A percentile compares a stretch with the other conserved stretches of the same genome.
These are phyloP conservation scores for Persicaria tinctoria DNA, from an alignment of 148 eudicot species.

Conservation along the genomic window DNA sequence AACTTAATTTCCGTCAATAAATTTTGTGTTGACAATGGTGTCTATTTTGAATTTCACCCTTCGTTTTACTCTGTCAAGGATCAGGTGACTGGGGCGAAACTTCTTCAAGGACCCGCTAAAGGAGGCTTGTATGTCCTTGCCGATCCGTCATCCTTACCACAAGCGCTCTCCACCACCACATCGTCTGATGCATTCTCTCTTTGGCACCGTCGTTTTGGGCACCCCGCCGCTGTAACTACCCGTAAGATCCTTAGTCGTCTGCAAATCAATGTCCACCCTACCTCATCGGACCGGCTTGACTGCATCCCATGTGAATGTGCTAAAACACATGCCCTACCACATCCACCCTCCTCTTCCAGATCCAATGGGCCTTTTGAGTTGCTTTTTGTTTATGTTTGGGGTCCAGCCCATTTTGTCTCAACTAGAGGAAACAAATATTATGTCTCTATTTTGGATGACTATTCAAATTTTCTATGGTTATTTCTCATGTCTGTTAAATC, in stretches of 20 bases:
- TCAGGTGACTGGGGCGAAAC: neutral
- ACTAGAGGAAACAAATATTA: neutral
- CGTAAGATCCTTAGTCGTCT: neutral
- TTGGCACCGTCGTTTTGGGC: neutral
- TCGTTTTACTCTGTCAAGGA: neutral
- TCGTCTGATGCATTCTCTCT: neutral
- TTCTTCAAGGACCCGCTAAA: neutral
- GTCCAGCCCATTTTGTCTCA: neutral
- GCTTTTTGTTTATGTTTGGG: neutral
- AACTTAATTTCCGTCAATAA: neutral
- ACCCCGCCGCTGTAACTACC: neutral
- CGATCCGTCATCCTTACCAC: neutral
- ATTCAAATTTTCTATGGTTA: neutral
- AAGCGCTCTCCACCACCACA: neutral
- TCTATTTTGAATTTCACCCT: neutral
- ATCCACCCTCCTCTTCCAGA: neutral
- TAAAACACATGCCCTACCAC: neutral
- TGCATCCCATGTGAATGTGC: neutral
- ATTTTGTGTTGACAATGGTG: neutral
- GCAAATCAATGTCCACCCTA: too few relatives aligned
- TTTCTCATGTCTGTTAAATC: neutral
- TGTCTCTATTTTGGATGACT: neutral
- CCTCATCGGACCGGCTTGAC: too few relatives aligned
- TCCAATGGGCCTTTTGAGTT: neutral
- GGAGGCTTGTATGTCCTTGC: neutral